These are phyloP conservation scores for Auriscalpium microsporum DNA, from an alignment of 768 basidiomycete species.

Conservation along the genomic window DNA sequence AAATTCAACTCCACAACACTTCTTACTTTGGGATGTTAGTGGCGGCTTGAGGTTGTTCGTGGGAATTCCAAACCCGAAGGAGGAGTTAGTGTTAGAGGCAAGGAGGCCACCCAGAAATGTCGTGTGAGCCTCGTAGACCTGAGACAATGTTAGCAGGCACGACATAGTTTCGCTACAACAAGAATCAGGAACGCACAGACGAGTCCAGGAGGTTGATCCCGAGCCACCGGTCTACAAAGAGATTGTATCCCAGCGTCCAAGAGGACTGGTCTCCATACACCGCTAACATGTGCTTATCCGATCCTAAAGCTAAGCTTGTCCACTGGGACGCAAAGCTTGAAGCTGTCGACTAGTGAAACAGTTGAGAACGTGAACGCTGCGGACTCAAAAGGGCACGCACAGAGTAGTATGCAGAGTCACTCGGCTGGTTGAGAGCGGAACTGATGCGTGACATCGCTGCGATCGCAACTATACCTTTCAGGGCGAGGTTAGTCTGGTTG, in stretches of 20 bases:
- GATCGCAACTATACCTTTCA: conserved; percentile 13
- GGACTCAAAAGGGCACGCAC: neutral
- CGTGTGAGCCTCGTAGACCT: conserved; percentile 6
- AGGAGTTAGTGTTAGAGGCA: neutral
- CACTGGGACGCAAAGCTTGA: conserved; percentile 1
- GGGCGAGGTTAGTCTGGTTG: conserved; percentile 11
- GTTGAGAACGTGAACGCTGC: neutral
- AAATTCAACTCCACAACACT: conserved; percentile 2
- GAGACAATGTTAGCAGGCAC: neutral
- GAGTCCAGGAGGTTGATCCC: conserved; percentile 3
- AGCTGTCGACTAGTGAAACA: neutral
- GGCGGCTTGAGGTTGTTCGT: conserved; percentile 3
- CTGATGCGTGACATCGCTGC: conserved; percentile 10
- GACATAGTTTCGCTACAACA: neutral
- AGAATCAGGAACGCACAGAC: neutral
- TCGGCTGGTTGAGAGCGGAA: neutral
- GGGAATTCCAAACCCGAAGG: conserved; percentile 2
- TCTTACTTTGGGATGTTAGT: neutral
- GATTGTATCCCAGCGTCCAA: conserved; percentile 11
- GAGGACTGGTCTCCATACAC: conserved; percentile 4
- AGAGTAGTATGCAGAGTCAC: neutral
- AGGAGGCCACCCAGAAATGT: conserved; percentile 5
- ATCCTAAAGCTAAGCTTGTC: conserved; percentile 2
- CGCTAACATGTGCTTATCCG: conserved; percentile 6
- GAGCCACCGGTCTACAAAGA: conserved; percentile 12